A percentile compares a stretch with the other conserved stretches of the same genome.
Conservation (phyloP, 1,284 basidiomycete genomes). For the Porogramme epimiltina region DNA sequence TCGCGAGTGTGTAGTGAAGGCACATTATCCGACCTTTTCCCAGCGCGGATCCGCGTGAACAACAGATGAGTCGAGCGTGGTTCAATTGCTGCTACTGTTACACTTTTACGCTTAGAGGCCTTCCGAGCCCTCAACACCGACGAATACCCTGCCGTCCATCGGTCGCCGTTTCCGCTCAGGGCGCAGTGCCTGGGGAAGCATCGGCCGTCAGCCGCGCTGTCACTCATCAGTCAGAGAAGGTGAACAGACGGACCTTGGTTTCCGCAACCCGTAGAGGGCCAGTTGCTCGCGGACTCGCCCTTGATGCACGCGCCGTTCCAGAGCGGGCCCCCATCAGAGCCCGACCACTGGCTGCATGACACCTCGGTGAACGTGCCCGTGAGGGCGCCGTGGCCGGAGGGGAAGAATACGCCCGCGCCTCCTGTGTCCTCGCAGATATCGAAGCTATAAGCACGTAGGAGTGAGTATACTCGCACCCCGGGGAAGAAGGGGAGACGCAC, state of each 20-base stretch:
- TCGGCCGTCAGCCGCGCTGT: background rate
- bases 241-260: slow-evolving; percentile 54
- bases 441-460: slow-evolving; percentile 39
- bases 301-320: slow-evolving; percentile 53
- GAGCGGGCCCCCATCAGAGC: slow-evolving; percentile 46
- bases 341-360: slow-evolving; percentile 56
- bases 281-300: slow-evolving; percentile 48
- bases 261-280: slow-evolving; percentile 53
- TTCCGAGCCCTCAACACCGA: background rate
- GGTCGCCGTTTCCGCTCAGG: too few relatives aligned
- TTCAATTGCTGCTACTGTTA: too few relatives aligned
- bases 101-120: too few relatives aligned
- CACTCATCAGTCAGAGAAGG: too few relatives aligned
- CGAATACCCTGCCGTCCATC: too few relatives aligned
- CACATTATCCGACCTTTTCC: slow-evolving; percentile 1
- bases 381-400: slow-evolving; percentile 52
- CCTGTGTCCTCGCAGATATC: slow-evolving; percentile 64
- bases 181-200: slow-evolving; percentile 8
- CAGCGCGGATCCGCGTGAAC: too few relatives aligned
- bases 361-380: slow-evolving; percentile 55
- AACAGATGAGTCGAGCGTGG: too few relatives aligned
- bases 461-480: too few relatives aligned
- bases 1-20: background rate
- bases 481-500: slow-evolving; percentile 33
- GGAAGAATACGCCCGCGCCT: slow-evolving; percentile 55